Conservation (phyloP, 768 basidiomycete species). For the Leccinum pellstonianum region DNA sequence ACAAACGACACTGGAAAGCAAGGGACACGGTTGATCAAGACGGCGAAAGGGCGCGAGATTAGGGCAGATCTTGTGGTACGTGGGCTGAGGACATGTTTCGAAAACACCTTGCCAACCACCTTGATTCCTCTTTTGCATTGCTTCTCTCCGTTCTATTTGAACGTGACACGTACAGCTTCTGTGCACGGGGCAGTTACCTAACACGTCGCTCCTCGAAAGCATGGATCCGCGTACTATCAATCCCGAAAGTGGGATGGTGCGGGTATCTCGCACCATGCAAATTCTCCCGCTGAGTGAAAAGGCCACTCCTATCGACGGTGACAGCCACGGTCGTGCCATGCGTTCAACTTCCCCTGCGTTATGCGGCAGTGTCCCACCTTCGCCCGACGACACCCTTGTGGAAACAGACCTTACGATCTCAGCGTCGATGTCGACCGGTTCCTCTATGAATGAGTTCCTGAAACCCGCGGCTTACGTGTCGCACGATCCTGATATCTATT, state of each 20-base stretch:
- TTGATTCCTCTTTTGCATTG: not conserved
- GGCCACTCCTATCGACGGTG: not conserved
- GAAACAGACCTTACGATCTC: not conserved
- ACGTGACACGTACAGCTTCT: slow-evolving; percentile 39
- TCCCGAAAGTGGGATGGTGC: slow-evolving; percentile 38
- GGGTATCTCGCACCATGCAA: slow-evolving; percentile 54
- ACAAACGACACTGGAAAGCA: slow-evolving; percentile 5
- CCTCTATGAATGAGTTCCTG: not conserved
- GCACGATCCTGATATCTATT: slow-evolving; percentile 28
- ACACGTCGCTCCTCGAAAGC: slow-evolving; percentile 45
- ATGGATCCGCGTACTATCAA: slow-evolving; percentile 45
- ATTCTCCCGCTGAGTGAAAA: slow-evolving; percentile 27
- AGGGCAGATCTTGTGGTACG: slow-evolving; percentile 53
- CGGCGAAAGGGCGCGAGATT: slow-evolving; percentile 49
- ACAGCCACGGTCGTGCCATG: not conserved
- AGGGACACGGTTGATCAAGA: slow-evolving; percentile 37
- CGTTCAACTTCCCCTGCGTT: slow-evolving; percentile 6
- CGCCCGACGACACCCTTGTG: slow-evolving; percentile 14
- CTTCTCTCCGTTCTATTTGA: not conserved
- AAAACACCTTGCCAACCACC: not conserved
- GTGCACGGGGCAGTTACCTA: slow-evolving; percentile 61
- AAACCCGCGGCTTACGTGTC: slow-evolving; percentile 24
- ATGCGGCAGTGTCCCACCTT: slow-evolving; percentile 7
- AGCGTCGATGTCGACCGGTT: not conserved
- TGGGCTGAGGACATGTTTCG: not conserved